Conservation (phyloP, 768 basidiomycete species). For the Leccinum broughii region DNA sequence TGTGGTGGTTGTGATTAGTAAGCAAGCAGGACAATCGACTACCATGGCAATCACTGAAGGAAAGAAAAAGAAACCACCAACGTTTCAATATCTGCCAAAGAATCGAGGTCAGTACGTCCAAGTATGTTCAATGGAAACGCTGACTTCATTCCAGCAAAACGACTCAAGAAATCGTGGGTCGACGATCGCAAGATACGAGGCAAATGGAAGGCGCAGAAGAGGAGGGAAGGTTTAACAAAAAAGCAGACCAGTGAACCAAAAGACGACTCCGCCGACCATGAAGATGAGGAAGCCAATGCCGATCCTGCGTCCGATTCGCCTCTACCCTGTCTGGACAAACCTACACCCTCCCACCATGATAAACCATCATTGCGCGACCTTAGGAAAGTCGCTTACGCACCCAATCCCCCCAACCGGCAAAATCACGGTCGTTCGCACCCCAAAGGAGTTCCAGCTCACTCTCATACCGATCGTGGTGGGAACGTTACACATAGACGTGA, state of each 20-base stretch:
- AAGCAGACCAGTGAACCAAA: constrained; percentile 5
- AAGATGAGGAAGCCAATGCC: background rate
- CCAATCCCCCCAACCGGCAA: constrained; percentile 55
- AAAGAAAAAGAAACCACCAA: constrained; percentile 58
- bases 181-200: constrained; percentile 73
- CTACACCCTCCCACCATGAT: constrained; percentile 10
- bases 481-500: constrained; percentile 29
- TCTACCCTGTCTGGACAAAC: constrained; percentile 1
- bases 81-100: constrained; percentile 65
- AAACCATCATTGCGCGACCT: constrained; percentile 55
- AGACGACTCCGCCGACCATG: constrained; percentile 1
- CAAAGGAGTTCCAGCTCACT: constrained; percentile 19
- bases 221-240: constrained; percentile 40
- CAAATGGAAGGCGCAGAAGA: constrained; percentile 76
- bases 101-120: constrained; percentile 53
- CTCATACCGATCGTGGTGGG: constrained; percentile 27
- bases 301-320: constrained; percentile 1
- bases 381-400: constrained; percentile 61
- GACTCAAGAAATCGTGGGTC: constrained; percentile 80
- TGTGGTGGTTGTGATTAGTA: constrained; percentile 24
- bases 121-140: background rate
- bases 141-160: constrained; percentile 55
- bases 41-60: constrained; percentile 7
- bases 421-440: constrained; percentile 46
- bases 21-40: constrained; percentile 10